Evolutionary conservation across 192 early-diverging fungal genomes (phyloP).

Genomic region (Paraglomus occultum): DNA sequence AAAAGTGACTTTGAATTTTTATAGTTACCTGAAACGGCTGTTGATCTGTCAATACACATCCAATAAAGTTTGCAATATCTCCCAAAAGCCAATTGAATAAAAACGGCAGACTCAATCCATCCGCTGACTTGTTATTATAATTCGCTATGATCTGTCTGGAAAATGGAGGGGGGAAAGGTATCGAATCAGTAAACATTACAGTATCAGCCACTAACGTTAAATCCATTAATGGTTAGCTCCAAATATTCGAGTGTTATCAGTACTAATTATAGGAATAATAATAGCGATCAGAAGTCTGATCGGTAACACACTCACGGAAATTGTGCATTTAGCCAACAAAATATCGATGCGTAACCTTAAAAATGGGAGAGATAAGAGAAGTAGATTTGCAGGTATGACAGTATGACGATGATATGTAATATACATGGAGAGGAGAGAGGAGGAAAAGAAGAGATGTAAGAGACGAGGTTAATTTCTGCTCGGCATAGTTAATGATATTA

Average conservation of each 20-base stretch:
- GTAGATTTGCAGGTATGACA: too few relatives aligned
- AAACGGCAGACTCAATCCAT: slow-evolving; percentile 54
- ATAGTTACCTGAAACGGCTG: slow-evolving; percentile 68
- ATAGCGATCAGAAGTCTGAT: not conserved
- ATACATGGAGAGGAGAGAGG: too few relatives aligned
- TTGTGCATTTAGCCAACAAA: slow-evolving; percentile 74
- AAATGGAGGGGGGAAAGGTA: not conserved
- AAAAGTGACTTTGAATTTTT: slow-evolving; percentile 21
- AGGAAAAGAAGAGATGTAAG: too few relatives aligned
- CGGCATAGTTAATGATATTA: too few relatives aligned
- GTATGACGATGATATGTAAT: too few relatives aligned
- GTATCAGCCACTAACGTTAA: too few relatives aligned
- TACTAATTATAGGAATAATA: not conserved
- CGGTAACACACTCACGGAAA: slow-evolving; percentile 55
- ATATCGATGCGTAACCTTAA: slow-evolving; percentile 57
- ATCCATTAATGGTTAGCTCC: not conserved
- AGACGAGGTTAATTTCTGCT: too few relatives aligned
- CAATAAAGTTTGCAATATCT: slow-evolving; percentile 69
- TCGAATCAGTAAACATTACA: not conserved
- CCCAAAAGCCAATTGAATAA: slow-evolving; percentile 63
- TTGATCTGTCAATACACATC: slow-evolving; percentile 68
- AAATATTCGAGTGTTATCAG: not conserved
- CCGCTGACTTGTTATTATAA: slow-evolving; percentile 38
- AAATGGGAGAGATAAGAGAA: not conserved
- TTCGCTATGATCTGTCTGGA: slow-evolving; percentile 49